Base-by-base conservation (phyloP, 75 land plant genomes). In the Selaginella tamariscina region DNA sequence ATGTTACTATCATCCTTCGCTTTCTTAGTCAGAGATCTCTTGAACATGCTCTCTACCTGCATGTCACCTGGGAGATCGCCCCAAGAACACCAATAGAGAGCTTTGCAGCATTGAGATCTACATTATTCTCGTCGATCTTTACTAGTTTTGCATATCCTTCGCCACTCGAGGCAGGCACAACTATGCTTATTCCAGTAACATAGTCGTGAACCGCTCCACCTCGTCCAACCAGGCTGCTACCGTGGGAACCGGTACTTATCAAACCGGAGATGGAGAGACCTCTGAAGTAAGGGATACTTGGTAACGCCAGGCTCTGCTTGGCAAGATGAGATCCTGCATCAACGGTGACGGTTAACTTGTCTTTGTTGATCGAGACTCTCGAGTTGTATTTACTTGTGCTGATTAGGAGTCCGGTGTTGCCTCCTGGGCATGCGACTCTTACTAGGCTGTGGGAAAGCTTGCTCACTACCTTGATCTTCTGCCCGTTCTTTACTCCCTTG, bases 81-180 rank as follows among this genome's bases (percentile, higher is more conserved):
- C 62, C 62, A 59, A 59, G 62, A n/a, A 59, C 62, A 5, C 62
- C 62, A 59, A 59, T 21, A 23, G 62, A 59, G n/a, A 59, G 26
- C 26, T 59, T 59, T 5, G 62, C 62, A 8, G 62, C 62, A 59
- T 59, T 59, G n/a, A 59, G 26, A n/a, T 59, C 62, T 21, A 5
- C n/a, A 23, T n/a, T 59, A 2, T 8, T 9, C 8, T 21, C n/a
- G 8, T 9, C 23, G 23, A 59, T 5, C n/a, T 26, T 59, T 8
- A 59, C 21, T 8, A 59, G 18, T 26, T 59, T 59, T 2, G 62
- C 62, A 59, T 59, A 59, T 8, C 62, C 62, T 59, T 59, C n/a
- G 8, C 8, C 23, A 2, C 26, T 59, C 8, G 21, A 23, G 5
- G 62, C 62, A 59, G 62, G 62, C 5, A 59, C 62, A n/a, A 59